phyloP scores from a whole-genome alignment of 306 rosid genomes.

The Notholithocarpus densiflorus region DNA sequence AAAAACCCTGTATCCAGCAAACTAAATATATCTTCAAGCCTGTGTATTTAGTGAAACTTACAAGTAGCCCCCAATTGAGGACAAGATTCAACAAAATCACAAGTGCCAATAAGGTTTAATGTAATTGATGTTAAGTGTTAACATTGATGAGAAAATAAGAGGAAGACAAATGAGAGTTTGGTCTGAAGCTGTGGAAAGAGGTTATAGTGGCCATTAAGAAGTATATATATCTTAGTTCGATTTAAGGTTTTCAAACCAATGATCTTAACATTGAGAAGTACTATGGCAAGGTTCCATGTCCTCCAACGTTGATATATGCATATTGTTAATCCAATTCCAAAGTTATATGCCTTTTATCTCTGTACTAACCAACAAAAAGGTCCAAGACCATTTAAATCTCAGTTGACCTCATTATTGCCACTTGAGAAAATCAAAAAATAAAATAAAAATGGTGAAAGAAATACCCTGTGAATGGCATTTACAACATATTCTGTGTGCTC shows the following conservation, averaged over 20 bases:
- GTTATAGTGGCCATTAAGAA: background rate
- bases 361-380: background rate
- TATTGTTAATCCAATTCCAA: background rate
- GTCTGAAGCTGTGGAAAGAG: conserved; percentile 12
- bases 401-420: conserved; percentile 10
- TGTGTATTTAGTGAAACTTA: background rate
- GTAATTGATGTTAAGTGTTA: background rate
- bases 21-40: conserved; percentile 12
- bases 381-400: background rate
- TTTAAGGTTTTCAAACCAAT: background rate
- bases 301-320: background rate
- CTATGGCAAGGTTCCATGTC: background rate
- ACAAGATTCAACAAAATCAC: conserved; percentile 13
- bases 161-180: conserved; percentile 19
- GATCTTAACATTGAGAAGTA: background rate
- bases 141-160: background rate
- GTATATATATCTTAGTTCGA: background rate
- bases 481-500: conserved; percentile 89
- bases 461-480: conserved; percentile 88
- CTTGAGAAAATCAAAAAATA: conserved; percentile 13
- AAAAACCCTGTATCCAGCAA: conserved; percentile 18
- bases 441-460: conserved; percentile 14
- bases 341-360: background rate
- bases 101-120: conserved; percentile 13
- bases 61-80: conserved; percentile 14